Conservation (phyloP, 352 stramenopile genomes). For the Phytopythium oedochilum region DNA sequence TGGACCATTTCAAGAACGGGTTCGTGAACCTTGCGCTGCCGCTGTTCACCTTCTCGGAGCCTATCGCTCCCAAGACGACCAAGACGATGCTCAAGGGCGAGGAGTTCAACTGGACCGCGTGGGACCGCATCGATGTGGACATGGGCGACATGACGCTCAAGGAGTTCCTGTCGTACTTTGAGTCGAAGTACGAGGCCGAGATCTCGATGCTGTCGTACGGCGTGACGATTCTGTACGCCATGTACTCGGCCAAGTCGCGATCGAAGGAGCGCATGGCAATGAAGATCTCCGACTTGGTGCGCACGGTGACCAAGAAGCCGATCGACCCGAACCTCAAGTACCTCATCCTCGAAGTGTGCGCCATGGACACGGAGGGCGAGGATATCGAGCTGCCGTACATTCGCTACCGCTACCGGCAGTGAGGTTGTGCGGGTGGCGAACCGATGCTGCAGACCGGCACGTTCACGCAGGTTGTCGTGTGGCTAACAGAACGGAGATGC, state of each 20-base stretch:
- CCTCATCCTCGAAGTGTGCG: constrained; percentile 95
- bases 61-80: constrained; percentile 90
- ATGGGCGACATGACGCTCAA: constrained; percentile 95
- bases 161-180: constrained; percentile 94
- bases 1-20: constrained; percentile 97
- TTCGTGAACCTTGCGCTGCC: constrained; percentile 98
- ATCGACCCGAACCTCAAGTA: constrained; percentile 95
- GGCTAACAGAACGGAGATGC: no score
- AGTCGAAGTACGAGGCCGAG: constrained; percentile 95
- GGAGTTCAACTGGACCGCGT: constrained; percentile 97
- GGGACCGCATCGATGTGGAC: constrained; percentile 96
- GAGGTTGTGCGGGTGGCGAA: neutral
- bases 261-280: constrained; percentile 95
- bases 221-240: constrained; percentile 87
- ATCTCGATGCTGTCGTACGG: constrained; percentile 98
- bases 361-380: constrained; percentile 94
- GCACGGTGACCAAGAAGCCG: constrained; percentile 95
- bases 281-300: constrained; percentile 95
- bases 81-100: constrained; percentile 92
- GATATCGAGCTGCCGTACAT: constrained; percentile 97
- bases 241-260: constrained; percentile 85
- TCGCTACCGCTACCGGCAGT: constrained; percentile 77
- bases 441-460: no score
- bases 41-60: constrained; percentile 98
- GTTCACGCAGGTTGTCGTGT: no score